Evolutionary conservation across 257 asterid genomes (phyloP).

Genomic region (Nicotiana paniculata): DNA sequence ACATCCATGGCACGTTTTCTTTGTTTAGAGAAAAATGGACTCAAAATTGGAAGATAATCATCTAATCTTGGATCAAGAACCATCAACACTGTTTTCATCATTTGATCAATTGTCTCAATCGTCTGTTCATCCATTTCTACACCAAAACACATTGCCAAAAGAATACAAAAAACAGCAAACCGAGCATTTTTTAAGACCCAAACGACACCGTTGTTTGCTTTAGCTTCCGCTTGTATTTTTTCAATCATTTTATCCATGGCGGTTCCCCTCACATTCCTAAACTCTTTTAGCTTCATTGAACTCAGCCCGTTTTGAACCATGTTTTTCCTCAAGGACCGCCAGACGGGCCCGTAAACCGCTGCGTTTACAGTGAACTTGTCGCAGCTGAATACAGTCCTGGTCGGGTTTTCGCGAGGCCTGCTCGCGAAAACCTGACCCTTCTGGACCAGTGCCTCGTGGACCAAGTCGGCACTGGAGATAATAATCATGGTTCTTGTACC

Average conservation of each 20-base stretch:
- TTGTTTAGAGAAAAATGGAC: slow-evolving; percentile 68
- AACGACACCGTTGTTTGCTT: slow-evolving; percentile 46
- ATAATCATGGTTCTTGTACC: slow-evolving; percentile 81
- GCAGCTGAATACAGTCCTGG: slow-evolving; percentile 74
- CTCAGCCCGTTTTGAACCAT: slow-evolving; percentile 89
- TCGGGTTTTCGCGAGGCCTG: slow-evolving; percentile 79
- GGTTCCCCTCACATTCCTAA: slow-evolving; percentile 30
- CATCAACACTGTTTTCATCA: slow-evolving; percentile 62
- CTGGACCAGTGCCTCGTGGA: slow-evolving; percentile 56
- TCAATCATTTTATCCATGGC: slow-evolving; percentile 73
- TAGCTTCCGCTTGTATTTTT: slow-evolving; percentile 48
- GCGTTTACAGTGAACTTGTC: slow-evolving; percentile 84
- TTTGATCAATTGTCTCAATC: slow-evolving; percentile 51
- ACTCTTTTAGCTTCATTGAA: slow-evolving; percentile 43
- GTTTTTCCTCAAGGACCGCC: slow-evolving; percentile 83
- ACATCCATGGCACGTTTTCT: slow-evolving; percentile 57
- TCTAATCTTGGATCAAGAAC: slow-evolving; percentile 73
- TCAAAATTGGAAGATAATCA: slow-evolving; percentile 66
- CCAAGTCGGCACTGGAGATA: slow-evolving; percentile 48
- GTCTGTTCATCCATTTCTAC: slow-evolving; percentile 64
- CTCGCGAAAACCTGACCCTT: slow-evolving; percentile 74
- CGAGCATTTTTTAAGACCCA: slow-evolving; percentile 71
- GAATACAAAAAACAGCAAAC: slow-evolving; percentile 66
- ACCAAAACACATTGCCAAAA: slow-evolving; percentile 73
- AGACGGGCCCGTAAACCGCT: slow-evolving; percentile 68